A percentile compares a stretch with the other conserved stretches of the same genome.
Conservation (phyloP, 1,284 basidiomycete species). For the Ganoderma resinaceum region DNA sequence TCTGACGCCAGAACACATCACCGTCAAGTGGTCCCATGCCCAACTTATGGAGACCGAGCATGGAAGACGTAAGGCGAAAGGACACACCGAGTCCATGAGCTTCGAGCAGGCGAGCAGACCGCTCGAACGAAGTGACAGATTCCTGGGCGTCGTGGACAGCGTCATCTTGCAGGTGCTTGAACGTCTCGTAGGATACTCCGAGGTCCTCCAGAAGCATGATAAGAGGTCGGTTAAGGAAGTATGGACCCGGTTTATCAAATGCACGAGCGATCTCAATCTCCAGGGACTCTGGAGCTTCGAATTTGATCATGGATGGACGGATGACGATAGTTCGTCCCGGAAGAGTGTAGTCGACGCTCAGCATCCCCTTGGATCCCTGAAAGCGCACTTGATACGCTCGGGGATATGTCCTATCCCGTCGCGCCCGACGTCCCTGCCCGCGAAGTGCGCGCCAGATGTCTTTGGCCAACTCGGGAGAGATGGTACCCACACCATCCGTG, state of each 20-base stretch:
- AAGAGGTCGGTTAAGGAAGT: slow-evolving; percentile 71
- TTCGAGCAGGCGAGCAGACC: slow-evolving; percentile 56
- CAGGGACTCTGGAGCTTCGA: slow-evolving; percentile 57
- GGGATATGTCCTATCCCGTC: slow-evolving; percentile 47
- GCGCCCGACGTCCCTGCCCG: slow-evolving; percentile 46
- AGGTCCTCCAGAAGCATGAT: slow-evolving; percentile 72
- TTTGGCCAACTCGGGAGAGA: slow-evolving; percentile 66
- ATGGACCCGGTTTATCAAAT: slow-evolving; percentile 65
- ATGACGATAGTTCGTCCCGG: slow-evolving; percentile 66
- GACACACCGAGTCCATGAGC: slow-evolving; percentile 50
- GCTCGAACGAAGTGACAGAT: slow-evolving; percentile 51
- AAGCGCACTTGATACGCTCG: slow-evolving; percentile 67
- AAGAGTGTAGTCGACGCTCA: slow-evolving; percentile 66
- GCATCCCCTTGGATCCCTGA: slow-evolving; percentile 73
- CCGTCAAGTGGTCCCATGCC: slow-evolving; percentile 36
- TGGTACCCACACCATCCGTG: slow-evolving; percentile 76
- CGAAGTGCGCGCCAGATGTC: slow-evolving; percentile 57
- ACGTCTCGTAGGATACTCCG: slow-evolving; percentile 59
- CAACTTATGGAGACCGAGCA: slow-evolving; percentile 47
- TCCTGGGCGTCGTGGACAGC: slow-evolving; percentile 56
- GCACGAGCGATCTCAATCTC: slow-evolving; percentile 77
- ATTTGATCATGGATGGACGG: slow-evolving; percentile 80
- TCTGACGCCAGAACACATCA: slow-evolving; percentile 58
- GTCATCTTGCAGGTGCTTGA: slow-evolving; percentile 60
- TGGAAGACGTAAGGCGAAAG: slow-evolving; percentile 47